Evolutionary conservation across 495 filamentous ascomycete genomes (phyloP), one percentile per base, ranked within the genome.

Genomic region (Articulospora tetracladia): DNA sequence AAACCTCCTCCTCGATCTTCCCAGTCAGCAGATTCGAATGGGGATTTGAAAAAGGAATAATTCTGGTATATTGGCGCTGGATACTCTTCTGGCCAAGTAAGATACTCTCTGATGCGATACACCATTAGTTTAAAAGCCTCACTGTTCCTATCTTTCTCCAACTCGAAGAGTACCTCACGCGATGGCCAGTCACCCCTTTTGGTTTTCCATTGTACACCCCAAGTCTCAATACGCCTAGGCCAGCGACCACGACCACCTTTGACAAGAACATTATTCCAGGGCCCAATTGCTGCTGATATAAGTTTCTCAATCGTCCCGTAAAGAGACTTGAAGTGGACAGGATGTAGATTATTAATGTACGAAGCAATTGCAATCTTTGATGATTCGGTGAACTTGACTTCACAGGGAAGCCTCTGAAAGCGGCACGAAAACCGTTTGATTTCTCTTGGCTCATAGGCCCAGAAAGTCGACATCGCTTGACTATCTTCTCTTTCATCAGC

Each of bases 301-400:
- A 72, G 50, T 7, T 72, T 64, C 57, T 82, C 77, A 19, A 76
- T 70, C 22, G 71, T 44, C 4, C 49, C 47, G 61, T 77, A 76
- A 24, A 74, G 52, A 2, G 66, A 47, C 15, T 58, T 54, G 26
- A 74, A 60, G 15, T 66, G 67, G 8, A 56, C 54, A 0, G 76
- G 80, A 56, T 76, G 79, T 41, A 76, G 70, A 59, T 74, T 74
- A 63, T 74, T 76, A 65, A 75, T 76, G 63, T 77, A 82, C 56
- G 61, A 73, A 2, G 61, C 58, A 51, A 74, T 68, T 48, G 71
- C 67, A 66, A 66, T 71, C 15, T 47, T 17, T 4, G 41, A 47
- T 19, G 48, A 61, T 12, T 60, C 64, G 26, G 66, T 59, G 39
- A 74, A 68, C n/a, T 57, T 20, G 23, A 72, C 72, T 61, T 72